Conservation (phyloP, 2,329 filamentous ascomycete genomes). For the Fusarium oxysporum region DNA sequence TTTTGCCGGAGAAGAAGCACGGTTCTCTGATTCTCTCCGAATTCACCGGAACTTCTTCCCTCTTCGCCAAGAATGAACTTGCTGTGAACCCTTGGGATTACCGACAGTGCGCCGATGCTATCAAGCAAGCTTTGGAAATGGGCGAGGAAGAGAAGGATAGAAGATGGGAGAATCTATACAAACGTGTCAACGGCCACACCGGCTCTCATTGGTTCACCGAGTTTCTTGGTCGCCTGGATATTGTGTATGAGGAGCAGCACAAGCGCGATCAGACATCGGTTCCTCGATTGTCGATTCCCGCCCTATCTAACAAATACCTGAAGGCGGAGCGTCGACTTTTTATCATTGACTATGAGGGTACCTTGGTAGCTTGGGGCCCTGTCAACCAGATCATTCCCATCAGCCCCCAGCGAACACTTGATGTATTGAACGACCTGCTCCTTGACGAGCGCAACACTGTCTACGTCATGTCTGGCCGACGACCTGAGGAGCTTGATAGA, state of each 20-base stretch:
- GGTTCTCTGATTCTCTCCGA: slow-evolving; percentile 93
- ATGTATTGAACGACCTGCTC: slow-evolving; percentile 83
- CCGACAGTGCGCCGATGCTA: slow-evolving; percentile 85
- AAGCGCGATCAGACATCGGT: slow-evolving; percentile 87
- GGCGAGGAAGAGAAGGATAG: slow-evolving; percentile 75
- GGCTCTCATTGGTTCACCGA: slow-evolving; percentile 88
- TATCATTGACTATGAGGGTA: slow-evolving; percentile 94
- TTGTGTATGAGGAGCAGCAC: slow-evolving; percentile 86
- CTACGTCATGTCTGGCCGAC: slow-evolving; percentile 93
- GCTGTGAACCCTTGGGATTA: slow-evolving; percentile 97
- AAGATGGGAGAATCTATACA: slow-evolving; percentile 80
- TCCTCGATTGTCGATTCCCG: slow-evolving; percentile 80
- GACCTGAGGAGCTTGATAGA: slow-evolving; percentile 87
- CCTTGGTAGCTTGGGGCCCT: slow-evolving; percentile 86
- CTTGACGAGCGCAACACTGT: slow-evolving; percentile 85
- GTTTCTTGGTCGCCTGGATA: slow-evolving; percentile 76
- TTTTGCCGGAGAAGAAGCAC: slow-evolving; percentile 77
- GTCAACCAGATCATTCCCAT: slow-evolving; percentile 86
- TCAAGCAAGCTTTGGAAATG: slow-evolving; percentile 87
- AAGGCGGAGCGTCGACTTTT: slow-evolving; percentile 78
- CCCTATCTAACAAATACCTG: slow-evolving; percentile 74
- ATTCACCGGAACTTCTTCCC: slow-evolving; percentile 90
- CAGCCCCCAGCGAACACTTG: slow-evolving; percentile 84
- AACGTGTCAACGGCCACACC: slow-evolving; percentile 82
- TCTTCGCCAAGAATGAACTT: slow-evolving; percentile 84